Evolutionary conservation across 2,329 filamentous ascomycete genomes (phyloP).

Genomic region (Aspergillus melleus): DNA sequence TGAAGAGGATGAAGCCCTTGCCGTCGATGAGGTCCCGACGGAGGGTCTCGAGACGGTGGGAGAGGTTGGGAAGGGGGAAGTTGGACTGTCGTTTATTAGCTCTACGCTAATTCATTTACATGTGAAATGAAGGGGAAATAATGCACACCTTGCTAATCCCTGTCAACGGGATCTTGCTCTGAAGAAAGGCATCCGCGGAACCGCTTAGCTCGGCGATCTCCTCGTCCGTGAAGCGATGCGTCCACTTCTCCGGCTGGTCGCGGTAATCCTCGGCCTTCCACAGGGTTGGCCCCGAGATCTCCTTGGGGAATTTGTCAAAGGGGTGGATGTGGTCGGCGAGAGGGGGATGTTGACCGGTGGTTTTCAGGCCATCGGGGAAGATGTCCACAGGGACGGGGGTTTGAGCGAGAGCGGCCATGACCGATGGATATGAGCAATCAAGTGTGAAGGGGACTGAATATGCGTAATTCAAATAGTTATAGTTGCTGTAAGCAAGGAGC

Average conservation of each 20-base stretch:
- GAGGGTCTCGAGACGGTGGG: slow-evolving; percentile 54
- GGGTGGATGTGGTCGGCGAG: slow-evolving; percentile 64
- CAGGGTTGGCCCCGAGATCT: slow-evolving; percentile 70
- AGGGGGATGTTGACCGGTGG: slow-evolving; percentile 71
- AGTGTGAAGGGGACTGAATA: neutral
- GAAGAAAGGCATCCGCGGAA: slow-evolving; percentile 69
- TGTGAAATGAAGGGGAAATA: neutral
- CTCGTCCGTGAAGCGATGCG: slow-evolving; percentile 65
- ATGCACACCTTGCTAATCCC: slow-evolving; percentile 62
- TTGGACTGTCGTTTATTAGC: slow-evolving; percentile 43
- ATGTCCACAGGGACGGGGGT: slow-evolving; percentile 44
- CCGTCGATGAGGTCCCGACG: slow-evolving; percentile 72
- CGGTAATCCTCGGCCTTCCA: slow-evolving; percentile 69
- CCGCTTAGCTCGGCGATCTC: slow-evolving; percentile 68
- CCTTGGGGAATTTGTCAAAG: slow-evolving; percentile 68
- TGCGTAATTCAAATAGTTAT: neutral
- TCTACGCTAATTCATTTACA: neutral
- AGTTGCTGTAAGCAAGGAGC: neutral
- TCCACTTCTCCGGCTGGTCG: slow-evolving; percentile 67
- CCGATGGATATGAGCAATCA: neutral
- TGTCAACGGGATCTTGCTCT: slow-evolving; percentile 64
- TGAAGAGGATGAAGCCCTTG: slow-evolving; percentile 89
- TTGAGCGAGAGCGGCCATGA: slow-evolving; percentile 39
- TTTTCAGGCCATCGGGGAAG: slow-evolving; percentile 67
- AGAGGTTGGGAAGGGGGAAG: slow-evolving; percentile 62